A percentile compares a stretch with the other conserved stretches of the same genome.
Conservation (phyloP, 306 rosid species). For the Castanopsis chinensis region DNA sequence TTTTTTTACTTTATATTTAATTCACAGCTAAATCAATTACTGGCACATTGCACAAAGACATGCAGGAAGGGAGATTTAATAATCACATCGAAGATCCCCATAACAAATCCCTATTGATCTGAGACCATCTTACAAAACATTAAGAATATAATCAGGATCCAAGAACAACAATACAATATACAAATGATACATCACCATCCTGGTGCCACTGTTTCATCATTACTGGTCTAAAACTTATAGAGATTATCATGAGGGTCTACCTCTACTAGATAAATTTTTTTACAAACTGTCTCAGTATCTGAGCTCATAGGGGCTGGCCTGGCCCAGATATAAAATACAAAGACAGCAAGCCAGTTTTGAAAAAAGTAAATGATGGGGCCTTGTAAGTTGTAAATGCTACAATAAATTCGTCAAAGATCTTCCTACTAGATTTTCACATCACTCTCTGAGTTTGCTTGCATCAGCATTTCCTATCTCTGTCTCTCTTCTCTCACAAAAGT, state of each 20-base stretch:
- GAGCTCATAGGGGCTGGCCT: conserved; percentile 19
- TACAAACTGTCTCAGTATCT: background rate
- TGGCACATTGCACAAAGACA: no score
- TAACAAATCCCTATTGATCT: no score
- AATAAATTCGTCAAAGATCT: conserved; percentile 38
- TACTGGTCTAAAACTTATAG: background rate
- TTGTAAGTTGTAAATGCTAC: conserved; percentile 1
- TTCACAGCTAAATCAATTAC: no score
- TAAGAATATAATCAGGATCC: no score
- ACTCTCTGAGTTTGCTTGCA: conserved; percentile 43
- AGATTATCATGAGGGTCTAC: background rate
- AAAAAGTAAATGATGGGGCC: background rate
- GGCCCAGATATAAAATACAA: conserved; percentile 7
- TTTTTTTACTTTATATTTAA: no score
- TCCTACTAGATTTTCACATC: conserved; percentile 26
- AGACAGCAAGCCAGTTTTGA: no score
- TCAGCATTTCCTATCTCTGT: conserved; percentile 36
- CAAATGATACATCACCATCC: background rate
- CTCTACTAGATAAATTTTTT: background rate
- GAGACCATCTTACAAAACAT: no score
- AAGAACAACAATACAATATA: no score
- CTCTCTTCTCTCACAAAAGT: conserved; percentile 21
- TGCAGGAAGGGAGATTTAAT: no score
- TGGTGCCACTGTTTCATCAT: background rate
- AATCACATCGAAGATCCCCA: no score